Evolutionary conservation across 768 basidiomycete species (phyloP), one percentile per base, ranked within the genome.

Genomic region (Leccinum uliginosum): DNA sequence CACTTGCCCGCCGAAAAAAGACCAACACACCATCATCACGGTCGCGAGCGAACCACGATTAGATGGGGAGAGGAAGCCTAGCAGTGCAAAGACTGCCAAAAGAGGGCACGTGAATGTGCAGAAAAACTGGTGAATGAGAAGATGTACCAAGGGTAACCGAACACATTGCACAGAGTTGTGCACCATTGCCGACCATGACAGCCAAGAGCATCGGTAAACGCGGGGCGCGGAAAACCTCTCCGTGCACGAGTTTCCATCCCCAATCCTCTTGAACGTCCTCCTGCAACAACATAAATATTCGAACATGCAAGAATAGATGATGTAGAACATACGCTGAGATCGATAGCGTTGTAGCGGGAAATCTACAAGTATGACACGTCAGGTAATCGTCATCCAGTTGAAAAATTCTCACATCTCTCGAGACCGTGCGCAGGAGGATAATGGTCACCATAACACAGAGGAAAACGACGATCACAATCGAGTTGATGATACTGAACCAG

Each of bases 181-280:
- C 65, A n/a, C 69, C 69, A 65, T 93, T 98, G 11, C 96, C 96
- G n/a, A 89, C 85, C 73, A 94, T 80, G 35, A 93, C 82, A 3
- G 93, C 86, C 8, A 98, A 75, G 8, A 87, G 60, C 79, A 94
- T 83, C 0, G 93, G 84, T 53, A 86, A 80, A 46, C 75, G 74
- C 1, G 96, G 96, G 1, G 86, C 77, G 21, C 96, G 83, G 79
- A 98, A 98, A 17, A 98, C 91, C 73, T 98, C 96, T 21, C 93
- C 94, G 63, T 97, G 93, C 23, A 98, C 86, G 17, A 98, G 82
- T 68, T 98, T 98, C 96, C 96, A 98, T 2, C 96, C 96, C 83
- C 88, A 96, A 64, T 98, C 96, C 75, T 98, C 96, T 72, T 95
- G 93, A 3, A 97, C 90, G 65, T 96, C 93, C 67, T 96, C 93